Conservation (phyloP, 169 alveolate genomes). For the Plasmodium fragile region DNA sequence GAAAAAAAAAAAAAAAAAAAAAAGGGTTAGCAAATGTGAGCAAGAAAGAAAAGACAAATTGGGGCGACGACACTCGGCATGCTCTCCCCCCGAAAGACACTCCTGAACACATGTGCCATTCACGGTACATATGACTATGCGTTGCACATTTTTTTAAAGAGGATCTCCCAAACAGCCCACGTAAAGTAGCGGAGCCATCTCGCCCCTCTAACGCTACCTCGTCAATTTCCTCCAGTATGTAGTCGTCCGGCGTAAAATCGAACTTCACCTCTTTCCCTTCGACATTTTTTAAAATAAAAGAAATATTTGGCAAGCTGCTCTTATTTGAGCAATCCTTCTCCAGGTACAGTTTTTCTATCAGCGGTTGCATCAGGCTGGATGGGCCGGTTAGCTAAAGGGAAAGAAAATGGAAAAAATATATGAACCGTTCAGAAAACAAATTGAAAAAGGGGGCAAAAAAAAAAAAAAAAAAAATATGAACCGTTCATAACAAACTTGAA, state of each 20-base stretch:
- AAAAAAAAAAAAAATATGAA: background rate
- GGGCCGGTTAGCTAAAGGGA: conserved; percentile 88
- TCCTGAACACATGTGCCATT: background rate
- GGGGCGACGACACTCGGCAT: background rate
- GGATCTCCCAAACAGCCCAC: background rate
- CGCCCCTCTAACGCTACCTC: conserved; percentile 30
- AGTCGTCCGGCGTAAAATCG: conserved; percentile 82
- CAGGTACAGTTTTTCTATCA: conserved; percentile 82
- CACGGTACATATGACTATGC: background rate
- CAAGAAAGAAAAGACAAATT: background rate
- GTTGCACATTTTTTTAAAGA: background rate
- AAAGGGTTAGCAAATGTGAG: background rate
- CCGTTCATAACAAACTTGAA: background rate
- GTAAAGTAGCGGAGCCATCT: background rate
- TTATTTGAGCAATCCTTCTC: conserved; percentile 87
- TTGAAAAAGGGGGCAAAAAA: background rate
- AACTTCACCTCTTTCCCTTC: conserved; percentile 79
- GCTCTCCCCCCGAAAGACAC: background rate
- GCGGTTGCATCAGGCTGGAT: conserved; percentile 84
- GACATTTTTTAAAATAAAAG: conserved; percentile 83
- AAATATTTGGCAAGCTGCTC: conserved; percentile 82
- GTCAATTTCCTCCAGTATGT: conserved; percentile 77
- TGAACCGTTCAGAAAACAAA: background rate
- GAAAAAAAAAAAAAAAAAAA: conserved; percentile 1
- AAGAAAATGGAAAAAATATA: conserved; percentile 2